Evolutionary conservation across 805 yeast genomes (phyloP).

Genomic region (Yamadazyma scolyti): DNA sequence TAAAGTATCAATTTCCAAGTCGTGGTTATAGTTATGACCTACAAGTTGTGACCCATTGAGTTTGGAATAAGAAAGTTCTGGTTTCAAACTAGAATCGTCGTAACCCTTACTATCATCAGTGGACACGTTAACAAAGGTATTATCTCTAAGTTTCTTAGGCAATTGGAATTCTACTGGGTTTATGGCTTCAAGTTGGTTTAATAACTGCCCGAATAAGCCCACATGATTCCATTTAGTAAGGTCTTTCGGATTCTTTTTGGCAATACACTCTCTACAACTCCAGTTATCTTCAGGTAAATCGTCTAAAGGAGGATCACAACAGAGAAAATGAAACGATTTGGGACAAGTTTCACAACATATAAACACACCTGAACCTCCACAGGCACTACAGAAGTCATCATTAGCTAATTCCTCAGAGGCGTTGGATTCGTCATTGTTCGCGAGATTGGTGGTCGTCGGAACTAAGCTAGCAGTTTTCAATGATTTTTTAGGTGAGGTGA

Average conservation of each 20-base stretch:
- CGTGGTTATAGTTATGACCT: slow-evolving; percentile 44
- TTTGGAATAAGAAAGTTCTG: slow-evolving; percentile 42
- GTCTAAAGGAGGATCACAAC: slow-evolving; percentile 87
- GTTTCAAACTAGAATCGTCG: slow-evolving; percentile 44
- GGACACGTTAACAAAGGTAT: slow-evolving; percentile 64
- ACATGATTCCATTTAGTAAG: slow-evolving; percentile 24
- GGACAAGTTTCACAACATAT: slow-evolving; percentile 95
- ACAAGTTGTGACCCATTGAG: slow-evolving; percentile 29
- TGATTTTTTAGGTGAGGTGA: slow-evolving; percentile 27
- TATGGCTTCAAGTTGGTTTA: slow-evolving; percentile 63
- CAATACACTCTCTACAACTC: slow-evolving; percentile 77
- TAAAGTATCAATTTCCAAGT: slow-evolving; percentile 57
- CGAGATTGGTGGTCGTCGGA: slow-evolving; percentile 12
- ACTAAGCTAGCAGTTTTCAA: slow-evolving; percentile 20
- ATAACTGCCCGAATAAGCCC: slow-evolving; percentile 54
- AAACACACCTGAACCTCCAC: slow-evolving; percentile 86
- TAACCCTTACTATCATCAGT: slow-evolving; percentile 72
- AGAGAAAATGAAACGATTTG: slow-evolving; percentile 83
- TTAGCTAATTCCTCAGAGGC: slow-evolving; percentile 33
- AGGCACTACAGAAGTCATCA: slow-evolving; percentile 88
- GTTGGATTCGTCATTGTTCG: slow-evolving; percentile 1
- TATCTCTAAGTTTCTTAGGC: slow-evolving; percentile 65
- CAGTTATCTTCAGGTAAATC: slow-evolving; percentile 87
- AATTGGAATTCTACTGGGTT: slow-evolving; percentile 42
- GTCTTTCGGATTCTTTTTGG: slow-evolving; percentile 31